These are phyloP conservation scores for Tritrichomonas foetus DNA, from an alignment of 208 protist species.

Conservation along the genomic window DNA sequence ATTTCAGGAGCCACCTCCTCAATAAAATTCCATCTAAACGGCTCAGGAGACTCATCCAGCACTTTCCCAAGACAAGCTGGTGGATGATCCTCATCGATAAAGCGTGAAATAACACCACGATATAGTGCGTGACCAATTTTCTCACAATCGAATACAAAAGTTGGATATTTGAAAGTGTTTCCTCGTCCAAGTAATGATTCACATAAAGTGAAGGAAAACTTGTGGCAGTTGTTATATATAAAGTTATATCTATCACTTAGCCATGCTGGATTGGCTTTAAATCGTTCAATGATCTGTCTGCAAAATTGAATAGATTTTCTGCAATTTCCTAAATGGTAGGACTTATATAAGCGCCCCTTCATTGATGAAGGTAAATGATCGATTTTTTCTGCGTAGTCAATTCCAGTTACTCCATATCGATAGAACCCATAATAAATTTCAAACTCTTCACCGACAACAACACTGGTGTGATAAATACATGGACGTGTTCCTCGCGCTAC, in stretches of 20 bases:
- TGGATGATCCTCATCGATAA: conserved; percentile 29
- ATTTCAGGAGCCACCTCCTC: too few relatives aligned
- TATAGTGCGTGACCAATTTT: neutral
- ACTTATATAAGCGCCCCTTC: neutral
- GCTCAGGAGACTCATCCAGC: too few relatives aligned
- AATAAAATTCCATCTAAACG: too few relatives aligned
- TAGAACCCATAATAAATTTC: conserved; percentile 22
- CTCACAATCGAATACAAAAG: neutral
- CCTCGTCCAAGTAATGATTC: neutral
- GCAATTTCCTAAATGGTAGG: neutral
- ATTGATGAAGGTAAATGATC: neutral
- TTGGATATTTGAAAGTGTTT: neutral
- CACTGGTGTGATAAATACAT: conserved; percentile 14
- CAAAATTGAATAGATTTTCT: neutral
- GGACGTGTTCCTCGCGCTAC: neutral
- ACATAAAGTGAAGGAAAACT: neutral
- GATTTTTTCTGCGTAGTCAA: neutral
- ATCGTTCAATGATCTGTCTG: neutral
- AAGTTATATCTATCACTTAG: conserved; percentile 9
- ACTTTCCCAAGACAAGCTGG: neutral
- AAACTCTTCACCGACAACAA: neutral
- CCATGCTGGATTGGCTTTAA: neutral
- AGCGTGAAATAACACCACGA: neutral
- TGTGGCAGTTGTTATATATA: neutral
- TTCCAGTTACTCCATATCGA: neutral